Evolutionary conservation across 129 eudicot species (phyloP).

Genomic region (Pulicaria dysenterica): DNA sequence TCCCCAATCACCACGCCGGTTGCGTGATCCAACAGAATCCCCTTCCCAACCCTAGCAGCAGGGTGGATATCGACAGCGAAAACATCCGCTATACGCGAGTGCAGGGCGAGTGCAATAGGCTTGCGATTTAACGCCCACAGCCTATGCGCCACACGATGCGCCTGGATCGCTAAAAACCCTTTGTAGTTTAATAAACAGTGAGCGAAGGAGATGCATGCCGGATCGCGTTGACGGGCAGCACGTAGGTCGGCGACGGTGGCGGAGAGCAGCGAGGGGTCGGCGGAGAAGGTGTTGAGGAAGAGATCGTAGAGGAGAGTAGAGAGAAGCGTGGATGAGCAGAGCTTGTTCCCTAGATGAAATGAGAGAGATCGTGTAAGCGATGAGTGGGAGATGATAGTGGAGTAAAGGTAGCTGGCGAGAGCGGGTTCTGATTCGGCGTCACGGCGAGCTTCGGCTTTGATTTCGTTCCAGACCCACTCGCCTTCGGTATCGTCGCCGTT

Average conservation of each 20-base stretch:
- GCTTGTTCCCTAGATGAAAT: conserved; percentile 59
- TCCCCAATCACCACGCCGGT: conserved; percentile 86
- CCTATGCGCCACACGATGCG: conserved; percentile 61
- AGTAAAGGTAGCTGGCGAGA: conserved; percentile 57
- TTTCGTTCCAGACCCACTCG: conserved; percentile 55
- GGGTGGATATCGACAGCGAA: conserved; percentile 69
- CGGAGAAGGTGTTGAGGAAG: conserved; percentile 46
- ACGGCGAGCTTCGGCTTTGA: conserved; percentile 58
- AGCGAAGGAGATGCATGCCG: conserved; percentile 58
- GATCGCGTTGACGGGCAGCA: conserved; percentile 56
- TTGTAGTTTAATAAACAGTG: conserved; percentile 68
- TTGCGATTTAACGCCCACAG: conserved; percentile 53
- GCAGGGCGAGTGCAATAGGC: conserved; percentile 64
- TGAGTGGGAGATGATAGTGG: conserved; percentile 58
- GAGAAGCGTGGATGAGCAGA: conserved; percentile 55
- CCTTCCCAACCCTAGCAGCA: conserved; percentile 68
- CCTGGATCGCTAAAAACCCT: conserved; percentile 61
- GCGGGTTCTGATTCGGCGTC: conserved; percentile 72
- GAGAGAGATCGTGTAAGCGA: conserved; percentile 54
- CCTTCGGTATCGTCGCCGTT: conserved; percentile 24
- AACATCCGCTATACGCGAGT: conserved; percentile 60
- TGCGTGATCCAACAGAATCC: conserved; percentile 72
- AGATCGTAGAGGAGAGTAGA: conserved; percentile 52
- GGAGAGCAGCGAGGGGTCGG: conserved; percentile 34
- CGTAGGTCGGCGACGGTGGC: conserved; percentile 56